A percentile compares a stretch with the other conserved stretches of the same genome.
phyloP scores from a whole-genome alignment of 352 stramenopile genomes.

The Phytopythium boreale region DNA sequence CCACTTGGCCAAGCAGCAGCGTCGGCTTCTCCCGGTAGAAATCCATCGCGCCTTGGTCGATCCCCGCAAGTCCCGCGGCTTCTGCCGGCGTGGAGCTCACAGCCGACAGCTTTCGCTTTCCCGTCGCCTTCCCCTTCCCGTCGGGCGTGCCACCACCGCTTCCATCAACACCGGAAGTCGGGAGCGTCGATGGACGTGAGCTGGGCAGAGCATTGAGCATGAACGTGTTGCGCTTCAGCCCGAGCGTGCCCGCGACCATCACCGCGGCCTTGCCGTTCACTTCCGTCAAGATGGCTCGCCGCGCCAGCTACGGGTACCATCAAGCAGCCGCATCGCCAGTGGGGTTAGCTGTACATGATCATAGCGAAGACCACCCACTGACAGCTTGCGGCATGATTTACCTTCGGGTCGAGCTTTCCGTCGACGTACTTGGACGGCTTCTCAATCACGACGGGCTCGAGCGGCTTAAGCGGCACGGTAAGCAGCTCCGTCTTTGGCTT shows the following conservation, averaged over 20 bases:
- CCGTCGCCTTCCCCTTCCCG: conserved; percentile 15
- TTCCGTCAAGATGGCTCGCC: conserved; percentile 55
- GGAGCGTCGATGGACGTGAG: not conserved
- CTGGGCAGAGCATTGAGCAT: conserved; percentile 37
- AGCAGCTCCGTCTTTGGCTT: conserved; percentile 69
- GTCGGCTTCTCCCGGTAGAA: conserved; percentile 53
- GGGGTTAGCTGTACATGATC: not conserved
- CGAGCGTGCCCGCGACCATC: conserved; percentile 54
- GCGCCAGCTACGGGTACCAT: conserved; percentile 34
- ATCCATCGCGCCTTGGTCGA: conserved; percentile 20
- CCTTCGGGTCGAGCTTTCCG: conserved; percentile 66
- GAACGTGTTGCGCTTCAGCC: conserved; percentile 55
- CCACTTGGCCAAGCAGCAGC: conserved; percentile 64
- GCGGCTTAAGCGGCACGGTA: conserved; percentile 66
- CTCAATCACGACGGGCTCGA: conserved; percentile 68
- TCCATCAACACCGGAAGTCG: not conserved
- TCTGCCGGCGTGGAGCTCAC: not conserved
- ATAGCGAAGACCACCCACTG: not conserved
- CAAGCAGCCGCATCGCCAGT: not conserved
- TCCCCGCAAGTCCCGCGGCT: not conserved
- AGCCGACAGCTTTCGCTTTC: conserved; percentile 20
- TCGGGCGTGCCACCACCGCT: not conserved
- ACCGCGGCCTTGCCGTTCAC: conserved; percentile 68
- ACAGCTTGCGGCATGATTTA: conserved; percentile 15
- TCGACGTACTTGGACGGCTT: conserved; percentile 85